Evolutionary conservation across 371 early-diverging fungal species (phyloP), one percentile per base, ranked within the genome.

Genomic region (Mortierella sp.): DNA sequence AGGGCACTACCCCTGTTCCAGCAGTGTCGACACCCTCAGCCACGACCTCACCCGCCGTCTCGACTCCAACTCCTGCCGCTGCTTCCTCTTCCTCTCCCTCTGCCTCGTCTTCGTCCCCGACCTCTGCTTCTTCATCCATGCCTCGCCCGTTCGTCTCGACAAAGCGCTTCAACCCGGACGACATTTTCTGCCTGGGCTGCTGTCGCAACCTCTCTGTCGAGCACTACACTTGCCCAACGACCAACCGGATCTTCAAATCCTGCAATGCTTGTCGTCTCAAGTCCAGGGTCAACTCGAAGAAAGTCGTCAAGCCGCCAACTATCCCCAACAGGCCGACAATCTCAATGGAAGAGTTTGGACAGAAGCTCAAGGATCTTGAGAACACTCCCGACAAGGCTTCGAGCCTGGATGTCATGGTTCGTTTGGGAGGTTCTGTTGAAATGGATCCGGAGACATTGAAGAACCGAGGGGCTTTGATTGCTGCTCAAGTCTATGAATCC

Each of bases 181-280:
- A 82, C 37, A 82, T 82, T 43, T 82, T 82, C 44, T 82, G 82
- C 44, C 37, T 82, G 64, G 82, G 82, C 26, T 82, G 82, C 52
- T 82, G 82, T 68, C 74, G 82, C 14, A 82, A 82, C 55, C 63
- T 82, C 26, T 71, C 77, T 10, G 65, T 82, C 39, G 82, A 82
- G 26, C 77, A 82, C 40, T 82, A 82, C 26, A 82, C 77, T 1
- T 77, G 77, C 53, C 72, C 82, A 10, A 77, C 61, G 2, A 82
- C 82, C 10, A 73, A 68, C 68, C 66, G 74, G 5, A 52, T 82
- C 40, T 82, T 82, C 70, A 82, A 82, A 40, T 82, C 82, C 5
- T 82, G 82, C 37, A 77, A 77, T 24, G 82, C 82, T n/a, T 82
- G 82, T 58, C 82, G 82, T 40, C 82, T 71, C 26, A 82, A 82